Conservation (phyloP, 345 rosid species). For the Linum trigynum region DNA sequence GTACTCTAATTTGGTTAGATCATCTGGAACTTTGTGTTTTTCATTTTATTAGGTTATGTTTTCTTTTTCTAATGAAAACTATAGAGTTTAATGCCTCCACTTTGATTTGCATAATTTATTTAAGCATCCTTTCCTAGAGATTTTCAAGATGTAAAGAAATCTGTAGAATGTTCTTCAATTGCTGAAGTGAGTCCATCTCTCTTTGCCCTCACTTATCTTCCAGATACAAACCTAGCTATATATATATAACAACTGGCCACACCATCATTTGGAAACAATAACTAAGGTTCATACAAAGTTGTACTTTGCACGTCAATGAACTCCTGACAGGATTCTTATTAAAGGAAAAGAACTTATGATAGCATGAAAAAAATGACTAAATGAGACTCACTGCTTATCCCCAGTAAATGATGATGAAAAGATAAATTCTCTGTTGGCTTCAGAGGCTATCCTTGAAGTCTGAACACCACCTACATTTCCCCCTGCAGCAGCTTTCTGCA, state of each 20-base stretch:
- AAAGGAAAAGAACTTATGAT: not conserved
- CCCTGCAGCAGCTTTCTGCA: slow-evolving; percentile 85
- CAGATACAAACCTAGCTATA: not conserved
- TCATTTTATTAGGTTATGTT: too few species aligned
- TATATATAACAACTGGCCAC: too few species aligned
- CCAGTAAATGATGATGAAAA: slow-evolving; percentile 85
- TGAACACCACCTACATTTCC: slow-evolving; percentile 73
- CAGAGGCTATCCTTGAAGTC: slow-evolving; percentile 87
- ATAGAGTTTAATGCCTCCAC: too few species aligned
- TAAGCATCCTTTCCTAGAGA: not conserved
- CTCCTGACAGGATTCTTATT: too few species aligned
- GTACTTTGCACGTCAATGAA: not conserved
- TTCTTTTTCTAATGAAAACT: too few species aligned
- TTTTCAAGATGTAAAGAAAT: not conserved
- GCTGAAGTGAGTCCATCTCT: not conserved
- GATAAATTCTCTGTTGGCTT: slow-evolving; percentile 89
- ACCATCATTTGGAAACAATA: not conserved
- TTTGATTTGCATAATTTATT: not conserved
- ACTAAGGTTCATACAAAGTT: not conserved
- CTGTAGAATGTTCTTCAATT: not conserved
- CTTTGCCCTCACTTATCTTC: not conserved
- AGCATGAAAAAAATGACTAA: not conserved
- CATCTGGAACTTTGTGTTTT: too few species aligned
- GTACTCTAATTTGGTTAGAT: too few species aligned
- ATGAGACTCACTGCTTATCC: slow-evolving; percentile 67